Evolutionary conservation across 208 protist species (phyloP).

Genomic region (Trypanosoma conorhini): DNA sequence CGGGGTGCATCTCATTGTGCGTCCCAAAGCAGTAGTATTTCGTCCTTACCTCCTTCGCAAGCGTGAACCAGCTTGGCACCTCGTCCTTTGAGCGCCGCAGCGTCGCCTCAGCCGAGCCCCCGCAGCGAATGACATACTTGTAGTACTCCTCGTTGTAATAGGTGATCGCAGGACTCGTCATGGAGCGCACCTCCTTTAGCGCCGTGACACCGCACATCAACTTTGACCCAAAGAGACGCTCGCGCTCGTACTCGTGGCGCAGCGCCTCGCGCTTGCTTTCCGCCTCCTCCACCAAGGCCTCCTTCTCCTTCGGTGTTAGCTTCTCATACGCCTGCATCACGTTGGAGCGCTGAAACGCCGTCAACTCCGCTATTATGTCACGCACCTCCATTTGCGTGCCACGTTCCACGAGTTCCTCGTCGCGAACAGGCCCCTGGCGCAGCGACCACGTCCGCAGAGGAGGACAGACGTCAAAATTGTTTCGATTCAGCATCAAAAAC

Average conservation of each 20-base stretch:
- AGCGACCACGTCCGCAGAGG: slow-evolving; percentile 27
- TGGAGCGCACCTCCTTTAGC: slow-evolving; percentile 63
- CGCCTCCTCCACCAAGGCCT: slow-evolving; percentile 29
- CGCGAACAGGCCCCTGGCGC: slow-evolving; percentile 30
- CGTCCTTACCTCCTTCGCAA: slow-evolving; percentile 46
- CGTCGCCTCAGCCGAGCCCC: slow-evolving; percentile 39
- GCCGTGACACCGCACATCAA: slow-evolving; percentile 47
- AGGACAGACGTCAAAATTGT: slow-evolving; percentile 34
- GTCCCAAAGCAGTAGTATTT: slow-evolving; percentile 61
- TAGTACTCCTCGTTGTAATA: slow-evolving; percentile 35
- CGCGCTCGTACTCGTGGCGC: slow-evolving; percentile 33
- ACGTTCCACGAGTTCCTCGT: slow-evolving; percentile 36
- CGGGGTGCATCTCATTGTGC: slow-evolving; percentile 27
- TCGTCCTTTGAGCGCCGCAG: background rate
- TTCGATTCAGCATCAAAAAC: slow-evolving; percentile 30
- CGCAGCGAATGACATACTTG: slow-evolving; percentile 37
- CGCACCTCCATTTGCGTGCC: slow-evolving; percentile 21
- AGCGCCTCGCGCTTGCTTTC: slow-evolving; percentile 18
- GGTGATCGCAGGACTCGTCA: slow-evolving; percentile 33
- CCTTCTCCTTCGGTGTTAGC: slow-evolving; percentile 41
- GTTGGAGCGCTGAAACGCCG: slow-evolving; percentile 15
- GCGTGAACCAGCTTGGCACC: slow-evolving; percentile 27
- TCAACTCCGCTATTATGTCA: slow-evolving; percentile 22
- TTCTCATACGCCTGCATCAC: slow-evolving; percentile 27
- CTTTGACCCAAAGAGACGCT: slow-evolving; percentile 50